Conservation (phyloP, 805 yeast genomes). For the Brettanomyces naardenensis region DNA sequence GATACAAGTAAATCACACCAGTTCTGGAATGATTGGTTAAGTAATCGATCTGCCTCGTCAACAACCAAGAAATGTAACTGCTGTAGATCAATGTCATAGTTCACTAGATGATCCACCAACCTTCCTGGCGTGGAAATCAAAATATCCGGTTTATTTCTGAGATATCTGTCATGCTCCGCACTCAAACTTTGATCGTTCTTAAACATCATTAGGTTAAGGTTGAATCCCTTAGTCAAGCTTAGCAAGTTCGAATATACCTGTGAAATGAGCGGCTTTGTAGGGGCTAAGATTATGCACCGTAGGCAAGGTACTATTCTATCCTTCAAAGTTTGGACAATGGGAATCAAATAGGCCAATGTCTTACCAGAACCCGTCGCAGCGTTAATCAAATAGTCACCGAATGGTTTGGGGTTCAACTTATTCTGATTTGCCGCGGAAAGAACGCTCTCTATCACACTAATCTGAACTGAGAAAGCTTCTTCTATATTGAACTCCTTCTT, state of each 20-base stretch:
- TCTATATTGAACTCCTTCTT: constrained; percentile 32
- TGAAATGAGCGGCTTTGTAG: constrained; percentile 78
- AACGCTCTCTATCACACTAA: constrained; percentile 50
- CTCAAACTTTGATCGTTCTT: constrained; percentile 41
- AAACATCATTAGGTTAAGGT: constrained; percentile 56
- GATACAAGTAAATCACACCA: constrained; percentile 64
- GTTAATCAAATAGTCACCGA: constrained; percentile 78
- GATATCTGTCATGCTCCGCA: constrained; percentile 54
- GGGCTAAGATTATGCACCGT: constrained; percentile 75
- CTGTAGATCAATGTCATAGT: constrained; percentile 35
- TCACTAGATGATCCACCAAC: constrained; percentile 64
- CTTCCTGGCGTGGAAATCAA: constrained; percentile 73
- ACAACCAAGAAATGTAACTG: constrained; percentile 56
- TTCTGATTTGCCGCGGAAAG: constrained; percentile 34
- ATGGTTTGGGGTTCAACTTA: constrained; percentile 40
- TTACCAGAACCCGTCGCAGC: constrained; percentile 97
- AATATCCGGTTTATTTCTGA: constrained; percentile 47
- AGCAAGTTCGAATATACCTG: constrained; percentile 71
- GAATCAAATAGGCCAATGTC: constrained; percentile 81
- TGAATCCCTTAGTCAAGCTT: constrained; percentile 56
- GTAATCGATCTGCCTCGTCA: constrained; percentile 76
- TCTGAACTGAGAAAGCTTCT: constrained; percentile 72
- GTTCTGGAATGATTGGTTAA: constrained; percentile 88
- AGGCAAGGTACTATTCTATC: constrained; percentile 60
- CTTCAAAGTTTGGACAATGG: constrained; percentile 54